Evolutionary conservation across 441 rosid species (phyloP).

Genomic region (Geranium incanum): DNA sequence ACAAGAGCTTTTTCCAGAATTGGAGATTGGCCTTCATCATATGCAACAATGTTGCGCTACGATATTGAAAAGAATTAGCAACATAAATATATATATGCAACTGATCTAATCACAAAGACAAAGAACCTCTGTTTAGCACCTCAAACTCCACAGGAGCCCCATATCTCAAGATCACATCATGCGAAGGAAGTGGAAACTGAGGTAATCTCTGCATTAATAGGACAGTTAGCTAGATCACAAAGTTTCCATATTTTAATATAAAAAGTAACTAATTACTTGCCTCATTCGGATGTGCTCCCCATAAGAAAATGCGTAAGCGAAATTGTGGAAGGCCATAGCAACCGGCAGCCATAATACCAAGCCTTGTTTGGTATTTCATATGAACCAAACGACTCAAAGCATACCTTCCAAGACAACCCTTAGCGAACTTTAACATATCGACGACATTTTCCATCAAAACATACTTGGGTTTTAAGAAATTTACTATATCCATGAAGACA

Average conservation of each 20-base stretch:
- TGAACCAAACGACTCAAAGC: constrained; percentile 52
- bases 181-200: constrained; percentile 70
- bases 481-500: constrained; percentile 61
- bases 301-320: constrained; percentile 65
- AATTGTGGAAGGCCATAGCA: constrained; percentile 85
- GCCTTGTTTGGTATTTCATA: constrained; percentile 60
- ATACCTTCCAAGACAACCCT: constrained; percentile 58
- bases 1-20: constrained; percentile 38
- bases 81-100: too few species aligned
- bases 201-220: constrained; percentile 63
- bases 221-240: constrained; percentile 54
- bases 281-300: constrained; percentile 63
- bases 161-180: constrained; percentile 56
- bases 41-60: constrained; percentile 44
- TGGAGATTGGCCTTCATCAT: constrained; percentile 35
- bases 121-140: constrained; percentile 28
- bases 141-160: constrained; percentile 52
- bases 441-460: constrained; percentile 82
- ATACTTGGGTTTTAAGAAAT: constrained; percentile 54
- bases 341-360: constrained; percentile 86
- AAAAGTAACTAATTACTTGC: constrained; percentile 26
- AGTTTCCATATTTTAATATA: constrained; percentile 27
- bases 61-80: constrained; percentile 6
- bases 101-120: constrained; percentile 10
- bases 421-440: constrained; percentile 51